These are phyloP conservation scores for Medicago lupulina DNA, from an alignment of 306 rosid genomes.

Conservation along the genomic window DNA sequence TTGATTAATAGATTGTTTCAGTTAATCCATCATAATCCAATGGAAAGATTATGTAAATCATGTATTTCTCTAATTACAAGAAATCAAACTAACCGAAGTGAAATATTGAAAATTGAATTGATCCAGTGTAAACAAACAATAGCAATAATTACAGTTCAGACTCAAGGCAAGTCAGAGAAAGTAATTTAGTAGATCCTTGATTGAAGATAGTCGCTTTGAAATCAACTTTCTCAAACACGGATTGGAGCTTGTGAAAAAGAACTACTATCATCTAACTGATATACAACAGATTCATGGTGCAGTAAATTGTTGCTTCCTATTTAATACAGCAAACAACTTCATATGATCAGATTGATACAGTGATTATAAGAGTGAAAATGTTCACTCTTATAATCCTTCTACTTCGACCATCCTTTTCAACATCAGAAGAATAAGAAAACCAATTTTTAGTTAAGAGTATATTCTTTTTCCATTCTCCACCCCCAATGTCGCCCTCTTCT, in stretches of 20 bases:
- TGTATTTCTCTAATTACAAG: neutral
- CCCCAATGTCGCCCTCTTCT: too few relatives aligned
- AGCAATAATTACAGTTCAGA: neutral
- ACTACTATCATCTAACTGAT: neutral
- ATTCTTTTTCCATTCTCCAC: too few relatives aligned
- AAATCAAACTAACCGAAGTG: neutral
- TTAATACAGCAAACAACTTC: neutral
- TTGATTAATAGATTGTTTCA: neutral
- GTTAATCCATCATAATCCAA: neutral
- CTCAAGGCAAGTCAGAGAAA: neutral
- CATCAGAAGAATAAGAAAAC: too few relatives aligned
- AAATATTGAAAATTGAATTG: slow-evolving; percentile 1
- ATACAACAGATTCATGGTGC: slow-evolving; percentile 4
- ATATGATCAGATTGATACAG: neutral
- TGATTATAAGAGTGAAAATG: neutral
- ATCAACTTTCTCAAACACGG: slow-evolving; percentile 1
- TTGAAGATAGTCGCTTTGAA: neutral
- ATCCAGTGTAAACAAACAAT: neutral
- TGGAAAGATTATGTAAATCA: neutral
- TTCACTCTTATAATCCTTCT: too few relatives aligned
- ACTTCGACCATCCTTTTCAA: too few relatives aligned
- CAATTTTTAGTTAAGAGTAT: too few relatives aligned
- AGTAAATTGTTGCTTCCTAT: slow-evolving; percentile 5
- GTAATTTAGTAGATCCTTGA: neutral
- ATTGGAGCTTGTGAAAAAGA: slow-evolving; percentile 8